Base-by-base conservation (phyloP, 805 yeast genomes). In the Metschnikowia matae region DNA sequence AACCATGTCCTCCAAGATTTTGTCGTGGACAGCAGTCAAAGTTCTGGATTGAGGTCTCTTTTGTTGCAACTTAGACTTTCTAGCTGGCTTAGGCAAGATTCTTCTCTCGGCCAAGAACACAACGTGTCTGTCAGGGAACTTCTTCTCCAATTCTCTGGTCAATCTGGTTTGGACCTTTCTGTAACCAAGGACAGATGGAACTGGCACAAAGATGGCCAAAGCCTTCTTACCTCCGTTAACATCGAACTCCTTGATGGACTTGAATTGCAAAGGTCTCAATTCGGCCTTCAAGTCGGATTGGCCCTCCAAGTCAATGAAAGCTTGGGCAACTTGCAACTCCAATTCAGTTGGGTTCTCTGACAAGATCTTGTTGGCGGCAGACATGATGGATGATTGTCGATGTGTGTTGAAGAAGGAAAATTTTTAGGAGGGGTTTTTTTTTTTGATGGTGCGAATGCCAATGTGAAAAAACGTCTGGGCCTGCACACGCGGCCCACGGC, bases 21-120 rank as follows among this genome's bases (percentile, higher is more conserved):
- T 89, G 81, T 94, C 98, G 80, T 92, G 99, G 65, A 92, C 99
- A 73, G 97, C 90, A 67, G 97, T 85, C 78, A 94, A 84, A 71
- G 99, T 92, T 87, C 99, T 90, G 69, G 98, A 91, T 83, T 96
- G 89, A 78, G 99, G 99, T 85, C 99, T 91, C 91, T 94, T 91
- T 83, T 94, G 99, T 69, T 76, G 79, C 78, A 85, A 88, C 84
- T 90, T 89, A 58, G 96, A 82, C 72, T 85, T 81, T 82, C 98
- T 90, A 71, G 95, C 88, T 77, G 98, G 97, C 85, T 89, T 92
- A 81, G 98, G 97, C 74, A 94, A 84, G 81, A 92, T 94, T 82
- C 97, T 89, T 83, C 99, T 89, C 84, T 92, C 98, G 74, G 97
- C 98, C 74, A 92, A 85, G 89, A 92, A 89, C 69, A 94, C 92